These are phyloP conservation scores for Carallia pectinifolia DNA, from an alignment of 345 rosid species.

Conservation along the genomic window DNA sequence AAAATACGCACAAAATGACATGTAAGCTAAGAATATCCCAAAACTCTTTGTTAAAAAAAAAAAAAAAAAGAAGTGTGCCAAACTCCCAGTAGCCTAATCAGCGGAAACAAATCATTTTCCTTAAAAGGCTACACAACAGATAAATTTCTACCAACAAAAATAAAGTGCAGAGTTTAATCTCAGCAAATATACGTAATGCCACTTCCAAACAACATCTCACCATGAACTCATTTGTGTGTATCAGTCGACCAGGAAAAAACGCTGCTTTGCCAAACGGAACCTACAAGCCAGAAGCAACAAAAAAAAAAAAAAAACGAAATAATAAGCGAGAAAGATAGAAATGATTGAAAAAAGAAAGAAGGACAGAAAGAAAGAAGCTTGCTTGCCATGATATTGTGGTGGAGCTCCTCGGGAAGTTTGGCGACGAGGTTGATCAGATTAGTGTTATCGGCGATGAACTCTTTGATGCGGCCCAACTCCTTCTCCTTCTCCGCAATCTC, in stretches of 20 bases:
- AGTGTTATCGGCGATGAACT: constrained; percentile 62
- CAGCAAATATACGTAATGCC: no score
- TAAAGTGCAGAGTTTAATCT: no score
- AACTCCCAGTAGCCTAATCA: no score
- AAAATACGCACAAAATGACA: no score
- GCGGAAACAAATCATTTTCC: no score
- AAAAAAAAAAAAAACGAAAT: neutral
- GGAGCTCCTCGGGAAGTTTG: constrained; percentile 75
- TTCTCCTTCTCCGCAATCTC: constrained; percentile 51
- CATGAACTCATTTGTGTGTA: constrained; percentile 86
- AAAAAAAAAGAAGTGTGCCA: no score
- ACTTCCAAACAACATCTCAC: constrained; percentile 28
- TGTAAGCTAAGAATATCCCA: no score
- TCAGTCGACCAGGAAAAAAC: constrained; percentile 79
- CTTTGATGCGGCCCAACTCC: constrained; percentile 50
- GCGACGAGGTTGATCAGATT: constrained; percentile 58
- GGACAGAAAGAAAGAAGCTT: no score
- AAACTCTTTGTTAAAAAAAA: no score
- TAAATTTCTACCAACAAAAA: no score
- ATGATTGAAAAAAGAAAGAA: neutral
- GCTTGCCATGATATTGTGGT: constrained; percentile 73
- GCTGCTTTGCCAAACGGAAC: constrained; percentile 87
- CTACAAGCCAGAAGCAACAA: constrained; percentile 21
- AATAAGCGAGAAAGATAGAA: neutral
- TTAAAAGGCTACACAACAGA: no score